Percentiles rank a stretch among this genome's conserved stretches.
phyloP scores from a whole-genome alignment of 192 early-diverging fungal species.

The Linnemannia elongata region DNA sequence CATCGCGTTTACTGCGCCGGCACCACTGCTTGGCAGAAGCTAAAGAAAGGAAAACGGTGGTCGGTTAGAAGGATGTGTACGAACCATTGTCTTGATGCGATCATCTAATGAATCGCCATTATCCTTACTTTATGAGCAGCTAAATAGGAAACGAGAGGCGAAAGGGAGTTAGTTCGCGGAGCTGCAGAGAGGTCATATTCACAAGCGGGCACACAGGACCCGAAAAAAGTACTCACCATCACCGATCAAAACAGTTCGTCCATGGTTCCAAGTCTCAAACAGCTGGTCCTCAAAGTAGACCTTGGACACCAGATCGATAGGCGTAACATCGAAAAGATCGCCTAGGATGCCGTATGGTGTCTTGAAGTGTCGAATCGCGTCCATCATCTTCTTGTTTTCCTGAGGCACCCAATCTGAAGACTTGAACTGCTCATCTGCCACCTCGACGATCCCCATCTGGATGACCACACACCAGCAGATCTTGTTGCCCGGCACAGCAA shows the following conservation, averaged over 20 bases:
- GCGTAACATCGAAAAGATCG: conserved; percentile 14
- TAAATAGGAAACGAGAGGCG: background rate
- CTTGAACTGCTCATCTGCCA: background rate
- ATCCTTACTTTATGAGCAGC: conserved; percentile 19
- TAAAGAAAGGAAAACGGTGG: background rate
- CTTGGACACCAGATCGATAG: background rate
- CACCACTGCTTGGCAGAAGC: conserved; percentile 16
- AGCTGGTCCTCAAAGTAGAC: conserved; percentile 22
- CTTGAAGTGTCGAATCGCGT: conserved; percentile 7
- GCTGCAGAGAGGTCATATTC: too few relatives aligned
- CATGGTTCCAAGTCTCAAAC: conserved; percentile 20
- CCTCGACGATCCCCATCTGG: background rate
- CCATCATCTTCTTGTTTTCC: conserved; percentile 15
- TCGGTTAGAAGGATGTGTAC: background rate
- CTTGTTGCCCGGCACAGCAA: background rate
- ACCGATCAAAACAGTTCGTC: conserved; percentile 6
- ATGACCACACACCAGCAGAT: conserved; percentile 2
- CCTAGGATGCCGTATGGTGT: conserved; percentile 13
- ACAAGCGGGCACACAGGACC: too few relatives aligned
- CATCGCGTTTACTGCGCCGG: conserved; percentile 12
- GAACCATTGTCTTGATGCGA: too few relatives aligned
- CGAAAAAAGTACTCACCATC: background rate
- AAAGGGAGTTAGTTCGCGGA: too few relatives aligned
- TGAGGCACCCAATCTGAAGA: conserved; percentile 25
- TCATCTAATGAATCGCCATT: background rate